phyloP scores from a whole-genome alignment of 345 rosid species.

The Murraya paniculata region DNA sequence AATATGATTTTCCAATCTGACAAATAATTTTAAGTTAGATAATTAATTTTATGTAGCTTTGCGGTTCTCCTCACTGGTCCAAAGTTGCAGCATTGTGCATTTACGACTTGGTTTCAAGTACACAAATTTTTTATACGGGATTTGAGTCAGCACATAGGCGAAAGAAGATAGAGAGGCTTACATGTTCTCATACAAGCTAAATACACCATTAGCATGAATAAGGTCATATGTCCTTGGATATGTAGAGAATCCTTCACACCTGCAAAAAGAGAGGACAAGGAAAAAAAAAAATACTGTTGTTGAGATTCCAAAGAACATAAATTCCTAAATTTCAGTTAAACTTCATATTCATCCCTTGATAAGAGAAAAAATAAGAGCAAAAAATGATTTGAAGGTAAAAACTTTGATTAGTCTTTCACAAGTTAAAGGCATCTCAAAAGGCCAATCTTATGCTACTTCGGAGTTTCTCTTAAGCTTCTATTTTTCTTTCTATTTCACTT shows the following conservation, averaged over 20 bases:
- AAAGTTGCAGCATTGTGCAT: background rate
- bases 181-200: conserved; percentile 75
- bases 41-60: background rate
- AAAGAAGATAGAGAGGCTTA: conserved; percentile 28
- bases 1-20: background rate
- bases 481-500: background rate
- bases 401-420: background rate
- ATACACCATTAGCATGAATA: conserved; percentile 79
- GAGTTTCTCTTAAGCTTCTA: background rate
- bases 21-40: background rate
- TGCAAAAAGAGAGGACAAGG: conserved; percentile 13
- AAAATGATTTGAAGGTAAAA: background rate
- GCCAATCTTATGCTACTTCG: background rate
- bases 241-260: conserved; percentile 99
- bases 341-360: background rate
- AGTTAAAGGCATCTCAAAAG: background rate
- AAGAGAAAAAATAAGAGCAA: background rate
- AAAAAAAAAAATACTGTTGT: background rate
- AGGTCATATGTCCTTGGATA: conserved; percentile 96
- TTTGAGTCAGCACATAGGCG: background rate
- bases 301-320: background rate
- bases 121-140: background rate
- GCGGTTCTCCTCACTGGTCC: background rate
- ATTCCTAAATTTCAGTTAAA: background rate
- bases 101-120: background rate